These are phyloP conservation scores for Oryza glaberrima DNA, from an alignment of 176 grass and related monocot species.

Conservation along the genomic window DNA sequence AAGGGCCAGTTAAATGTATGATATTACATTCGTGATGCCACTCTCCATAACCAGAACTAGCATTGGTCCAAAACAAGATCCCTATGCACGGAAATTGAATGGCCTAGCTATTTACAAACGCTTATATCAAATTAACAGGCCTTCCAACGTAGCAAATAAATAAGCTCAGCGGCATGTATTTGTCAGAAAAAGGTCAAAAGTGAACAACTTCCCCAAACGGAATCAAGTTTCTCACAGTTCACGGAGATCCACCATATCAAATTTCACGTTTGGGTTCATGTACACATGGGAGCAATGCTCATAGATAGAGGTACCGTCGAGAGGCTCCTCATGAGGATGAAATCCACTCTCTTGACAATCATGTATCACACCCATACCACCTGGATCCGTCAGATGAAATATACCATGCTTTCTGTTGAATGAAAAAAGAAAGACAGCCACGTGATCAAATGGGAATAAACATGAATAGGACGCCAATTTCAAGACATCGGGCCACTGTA, in stretches of 20 bases:
- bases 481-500: neutral
- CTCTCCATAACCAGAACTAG: neutral
- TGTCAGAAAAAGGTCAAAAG: neutral
- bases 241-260: constrained; percentile 86
- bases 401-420: constrained; percentile 85
- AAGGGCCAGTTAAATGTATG: neutral
- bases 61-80: neutral
- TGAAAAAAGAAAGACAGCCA: constrained; percentile 21
- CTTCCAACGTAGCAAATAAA: constrained; percentile 5
- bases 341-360: constrained; percentile 89
- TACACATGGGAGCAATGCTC: constrained; percentile 96
- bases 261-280: constrained; percentile 86
- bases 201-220: neutral
- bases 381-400: constrained; percentile 96
- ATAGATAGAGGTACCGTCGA: constrained; percentile 81
- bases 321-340: constrained; percentile 92
- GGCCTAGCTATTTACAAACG: constrained; percentile 5
- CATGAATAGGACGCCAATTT: neutral
- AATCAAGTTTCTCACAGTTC: constrained; percentile 44
- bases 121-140: neutral
- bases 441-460: constrained; percentile 25
- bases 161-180: constrained; percentile 2
- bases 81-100: constrained; percentile 17
- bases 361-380: constrained; percentile 77
- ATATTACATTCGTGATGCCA: neutral